These are phyloP conservation scores for Tylopilus sp. DNA, from an alignment of 1,284 basidiomycete species.

Conservation along the genomic window DNA sequence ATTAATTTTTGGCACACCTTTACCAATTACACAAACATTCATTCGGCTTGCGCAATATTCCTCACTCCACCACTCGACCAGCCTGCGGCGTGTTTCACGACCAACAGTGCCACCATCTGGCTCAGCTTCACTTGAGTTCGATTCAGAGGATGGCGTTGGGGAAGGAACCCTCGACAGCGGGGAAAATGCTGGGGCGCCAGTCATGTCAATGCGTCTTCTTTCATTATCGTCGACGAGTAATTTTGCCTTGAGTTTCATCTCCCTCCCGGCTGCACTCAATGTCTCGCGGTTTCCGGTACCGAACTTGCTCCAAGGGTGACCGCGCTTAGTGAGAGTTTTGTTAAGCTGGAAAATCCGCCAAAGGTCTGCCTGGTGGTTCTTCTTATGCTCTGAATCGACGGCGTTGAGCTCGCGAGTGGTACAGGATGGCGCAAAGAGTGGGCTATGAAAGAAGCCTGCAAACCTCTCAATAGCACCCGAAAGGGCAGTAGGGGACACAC, in stretches of 20 bases:
- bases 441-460: constrained; percentile 90
- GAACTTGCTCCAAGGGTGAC: constrained; percentile 91
- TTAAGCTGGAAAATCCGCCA: constrained; percentile 98
- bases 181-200: constrained; percentile 39
- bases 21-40: constrained; percentile 87
- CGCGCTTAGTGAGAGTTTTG: constrained; percentile 77
- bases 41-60: constrained; percentile 95
- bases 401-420: constrained; percentile 94
- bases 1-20: constrained; percentile 49
- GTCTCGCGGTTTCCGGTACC: constrained; percentile 88
- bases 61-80: constrained; percentile 92
- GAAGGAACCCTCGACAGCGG: constrained; percentile 56
- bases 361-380: constrained; percentile 91
- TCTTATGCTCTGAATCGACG: constrained; percentile 97
- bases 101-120: constrained; percentile 74
- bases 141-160: constrained; percentile 55
- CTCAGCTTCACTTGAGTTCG: constrained; percentile 53
- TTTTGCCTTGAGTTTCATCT: constrained; percentile 47
- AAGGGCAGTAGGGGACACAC: constrained; percentile 82
- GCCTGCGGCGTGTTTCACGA: constrained; percentile 81
- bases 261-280: constrained; percentile 65
- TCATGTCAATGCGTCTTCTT: constrained; percentile 3
- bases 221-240: constrained; percentile 22
- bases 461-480: constrained; percentile 86
- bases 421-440: constrained; percentile 87